phyloP scores from a whole-genome alignment of 495 filamentous ascomycete genomes.

The Barbatosphaeria neglecta region DNA sequence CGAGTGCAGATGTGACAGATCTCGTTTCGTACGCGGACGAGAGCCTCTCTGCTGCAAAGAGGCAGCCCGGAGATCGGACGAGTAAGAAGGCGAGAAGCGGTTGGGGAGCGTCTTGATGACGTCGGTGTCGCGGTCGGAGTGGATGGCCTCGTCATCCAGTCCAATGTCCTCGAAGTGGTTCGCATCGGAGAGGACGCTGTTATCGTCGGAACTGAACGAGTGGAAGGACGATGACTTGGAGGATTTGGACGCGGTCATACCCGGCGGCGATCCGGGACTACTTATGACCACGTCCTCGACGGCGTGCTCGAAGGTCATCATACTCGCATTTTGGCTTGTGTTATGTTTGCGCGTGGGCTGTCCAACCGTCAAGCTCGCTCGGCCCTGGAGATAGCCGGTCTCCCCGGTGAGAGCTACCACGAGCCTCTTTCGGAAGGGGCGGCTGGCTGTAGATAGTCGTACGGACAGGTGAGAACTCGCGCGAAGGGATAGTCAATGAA shows the following conservation, averaged over 20 bases:
- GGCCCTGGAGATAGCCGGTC: too few relatives aligned
- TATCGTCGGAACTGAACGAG: slow-evolving; percentile 59
- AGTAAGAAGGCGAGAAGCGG: slow-evolving; percentile 28
- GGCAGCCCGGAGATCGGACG: slow-evolving; percentile 28
- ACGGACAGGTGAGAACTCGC: too few relatives aligned
- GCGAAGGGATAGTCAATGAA: background rate
- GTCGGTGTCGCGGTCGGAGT: slow-evolving; percentile 24
- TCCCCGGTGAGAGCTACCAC: too few relatives aligned
- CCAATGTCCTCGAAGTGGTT: slow-evolving; percentile 90
- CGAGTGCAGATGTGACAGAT: slow-evolving; percentile 10
- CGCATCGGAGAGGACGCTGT: slow-evolving; percentile 54
- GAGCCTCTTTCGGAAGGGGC: too few relatives aligned
- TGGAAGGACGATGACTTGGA: slow-evolving; percentile 85
- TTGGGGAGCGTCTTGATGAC: slow-evolving; percentile 30
- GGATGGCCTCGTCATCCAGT: slow-evolving; percentile 53
- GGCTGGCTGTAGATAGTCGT: too few relatives aligned
- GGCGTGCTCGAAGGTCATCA: slow-evolving; percentile 44
- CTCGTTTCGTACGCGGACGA: slow-evolving; percentile 17
- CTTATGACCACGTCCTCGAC: slow-evolving; percentile 31
- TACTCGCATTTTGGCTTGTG: slow-evolving; percentile 18
- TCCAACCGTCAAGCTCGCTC: too few relatives aligned
- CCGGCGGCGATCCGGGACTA: slow-evolving; percentile 69
- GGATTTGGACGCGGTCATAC: slow-evolving; percentile 73
- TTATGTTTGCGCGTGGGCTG: too few relatives aligned
- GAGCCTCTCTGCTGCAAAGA: slow-evolving; percentile 23